Evolutionary conservation across 1,284 basidiomycete species (phyloP).

Genomic region (Gomphus bonarii): DNA sequence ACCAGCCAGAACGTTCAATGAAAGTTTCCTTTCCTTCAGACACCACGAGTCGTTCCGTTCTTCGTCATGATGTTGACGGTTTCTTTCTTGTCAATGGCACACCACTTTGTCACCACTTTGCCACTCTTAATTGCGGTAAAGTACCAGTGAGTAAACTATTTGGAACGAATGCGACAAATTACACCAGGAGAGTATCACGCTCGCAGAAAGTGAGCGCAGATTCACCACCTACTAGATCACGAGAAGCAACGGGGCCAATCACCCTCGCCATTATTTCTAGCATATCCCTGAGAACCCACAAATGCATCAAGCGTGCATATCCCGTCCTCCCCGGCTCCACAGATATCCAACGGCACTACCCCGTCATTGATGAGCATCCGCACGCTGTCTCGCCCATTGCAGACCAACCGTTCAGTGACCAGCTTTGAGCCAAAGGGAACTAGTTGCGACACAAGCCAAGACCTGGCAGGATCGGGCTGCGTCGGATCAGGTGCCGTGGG

Average conservation of each 20-base stretch:
- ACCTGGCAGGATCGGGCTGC: constrained; percentile 28
- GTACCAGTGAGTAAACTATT: too few relatives aligned
- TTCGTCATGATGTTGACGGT: too few relatives aligned
- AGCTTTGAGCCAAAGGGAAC: constrained; percentile 58
- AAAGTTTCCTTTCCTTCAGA: too few relatives aligned
- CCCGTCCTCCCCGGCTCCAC: constrained; percentile 37
- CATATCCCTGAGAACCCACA: constrained; percentile 60
- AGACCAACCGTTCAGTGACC: constrained; percentile 50
- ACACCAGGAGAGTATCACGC: neutral
- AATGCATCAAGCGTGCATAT: constrained; percentile 60
- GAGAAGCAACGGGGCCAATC: constrained; percentile 51
- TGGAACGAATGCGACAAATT: too few relatives aligned
- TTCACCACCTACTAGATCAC: neutral
- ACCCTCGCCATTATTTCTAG: constrained; percentile 51
- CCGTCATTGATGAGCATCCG: constrained; percentile 60
- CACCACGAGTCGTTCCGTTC: too few relatives aligned
- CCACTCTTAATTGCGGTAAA: too few relatives aligned
- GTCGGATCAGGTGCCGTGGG: constrained; percentile 33
- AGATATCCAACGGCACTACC: constrained; percentile 53
- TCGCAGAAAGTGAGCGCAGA: neutral
- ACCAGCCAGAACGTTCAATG: too few relatives aligned
- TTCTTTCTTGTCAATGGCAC: too few relatives aligned
- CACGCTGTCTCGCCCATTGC: constrained; percentile 35
- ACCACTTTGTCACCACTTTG: too few relatives aligned
- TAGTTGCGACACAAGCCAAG: constrained; percentile 50